Evolutionary conservation across 2,329 filamentous ascomycete genomes (phyloP).

Genomic region (Karstenula rhodostoma): DNA sequence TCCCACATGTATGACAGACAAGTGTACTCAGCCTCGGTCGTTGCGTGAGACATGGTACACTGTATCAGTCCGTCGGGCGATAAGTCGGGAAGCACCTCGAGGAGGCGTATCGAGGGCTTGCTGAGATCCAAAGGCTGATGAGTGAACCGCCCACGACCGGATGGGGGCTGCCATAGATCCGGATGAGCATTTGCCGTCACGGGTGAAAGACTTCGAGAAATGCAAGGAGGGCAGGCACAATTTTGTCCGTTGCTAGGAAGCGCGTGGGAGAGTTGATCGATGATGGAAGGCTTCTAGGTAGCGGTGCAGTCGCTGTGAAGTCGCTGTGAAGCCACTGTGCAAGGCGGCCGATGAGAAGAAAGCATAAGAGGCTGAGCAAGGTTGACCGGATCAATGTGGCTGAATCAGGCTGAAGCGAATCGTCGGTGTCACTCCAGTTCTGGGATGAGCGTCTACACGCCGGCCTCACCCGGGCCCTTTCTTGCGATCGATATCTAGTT

Average conservation of each 20-base stretch:
- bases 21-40: constrained; percentile 6
- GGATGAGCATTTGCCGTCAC: background rate
- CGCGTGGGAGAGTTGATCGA: background rate
- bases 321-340: background rate
- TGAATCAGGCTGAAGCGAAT: background rate
- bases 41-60: constrained; percentile 12
- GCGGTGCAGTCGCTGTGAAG: background rate
- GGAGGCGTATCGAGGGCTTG: constrained; percentile 6
- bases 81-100: background rate
- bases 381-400: background rate
- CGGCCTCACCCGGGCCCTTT: too few relatives aligned
- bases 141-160: background rate
- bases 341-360: background rate
- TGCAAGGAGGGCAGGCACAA: background rate
- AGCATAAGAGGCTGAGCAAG: background rate
- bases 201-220: background rate
- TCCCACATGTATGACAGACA: constrained; percentile 25
- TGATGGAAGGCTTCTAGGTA: background rate
- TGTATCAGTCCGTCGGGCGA: constrained; percentile 8
- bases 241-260: background rate
- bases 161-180: background rate
- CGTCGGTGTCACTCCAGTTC: background rate
- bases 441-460: background rate
- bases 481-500: background rate
- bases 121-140: background rate